Conservation (phyloP, 139 green algal genomes). For the Raphidocelis subcapitata region DNA sequence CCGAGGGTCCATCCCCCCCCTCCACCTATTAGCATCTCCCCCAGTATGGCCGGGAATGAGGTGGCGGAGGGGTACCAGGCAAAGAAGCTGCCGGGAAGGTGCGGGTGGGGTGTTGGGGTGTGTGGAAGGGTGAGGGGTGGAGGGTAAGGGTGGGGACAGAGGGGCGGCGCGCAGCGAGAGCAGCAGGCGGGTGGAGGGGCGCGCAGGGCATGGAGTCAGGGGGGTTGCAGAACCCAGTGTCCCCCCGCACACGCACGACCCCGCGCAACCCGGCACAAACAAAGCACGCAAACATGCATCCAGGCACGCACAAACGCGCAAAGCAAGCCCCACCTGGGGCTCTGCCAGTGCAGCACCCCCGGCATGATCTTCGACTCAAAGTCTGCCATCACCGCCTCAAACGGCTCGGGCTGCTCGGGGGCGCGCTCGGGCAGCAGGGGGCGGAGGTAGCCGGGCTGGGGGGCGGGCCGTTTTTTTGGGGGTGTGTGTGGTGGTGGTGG, state of each 20-base stretch:
- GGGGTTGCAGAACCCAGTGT: too few relatives aligned
- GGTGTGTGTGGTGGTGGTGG: neutral
- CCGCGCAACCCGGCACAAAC: too few relatives aligned
- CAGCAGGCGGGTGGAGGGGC: too few relatives aligned
- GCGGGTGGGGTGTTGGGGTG: too few relatives aligned
- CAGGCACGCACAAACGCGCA: too few relatives aligned
- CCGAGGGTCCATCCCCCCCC: too few relatives aligned
- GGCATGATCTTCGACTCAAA: slow-evolving; percentile 67
- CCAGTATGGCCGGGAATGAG: slow-evolving; percentile 66
- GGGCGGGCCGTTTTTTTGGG: neutral
- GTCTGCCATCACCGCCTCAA: slow-evolving; percentile 60
- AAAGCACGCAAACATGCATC: too few relatives aligned
- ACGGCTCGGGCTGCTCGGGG: slow-evolving; percentile 57
- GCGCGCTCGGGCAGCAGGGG: slow-evolving; percentile 42
- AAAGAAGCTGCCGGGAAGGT: slow-evolving; percentile 59
- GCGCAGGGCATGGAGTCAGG: too few relatives aligned
- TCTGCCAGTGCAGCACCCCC: slow-evolving; percentile 84
- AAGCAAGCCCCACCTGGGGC: slow-evolving; percentile 39
- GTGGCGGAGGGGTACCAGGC: slow-evolving; percentile 72
- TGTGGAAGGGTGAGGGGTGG: too few relatives aligned
- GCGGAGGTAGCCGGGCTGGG: slow-evolving; percentile 67
- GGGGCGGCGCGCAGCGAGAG: too few relatives aligned
- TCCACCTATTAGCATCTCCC: slow-evolving; percentile 66
- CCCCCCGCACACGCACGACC: too few relatives aligned
- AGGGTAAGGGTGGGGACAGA: too few relatives aligned